These are phyloP conservation scores for Phaeosphaeriaceae sp. DNA, from an alignment of 2,329 filamentous ascomycete genomes.

Conservation along the genomic window DNA sequence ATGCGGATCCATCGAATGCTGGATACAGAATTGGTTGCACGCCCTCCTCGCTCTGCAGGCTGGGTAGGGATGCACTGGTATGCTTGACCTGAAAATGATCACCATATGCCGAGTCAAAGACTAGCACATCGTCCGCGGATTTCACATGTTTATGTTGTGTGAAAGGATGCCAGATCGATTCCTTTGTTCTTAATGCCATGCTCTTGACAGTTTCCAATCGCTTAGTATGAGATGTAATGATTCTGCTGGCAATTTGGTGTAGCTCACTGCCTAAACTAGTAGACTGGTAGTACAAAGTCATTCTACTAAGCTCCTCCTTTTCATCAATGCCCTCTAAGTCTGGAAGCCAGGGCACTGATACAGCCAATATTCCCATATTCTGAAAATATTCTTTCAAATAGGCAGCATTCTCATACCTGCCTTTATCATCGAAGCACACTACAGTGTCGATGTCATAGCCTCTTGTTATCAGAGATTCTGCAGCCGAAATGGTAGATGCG, in stretches of 20 bases:
- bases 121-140: slow-evolving; percentile 66
- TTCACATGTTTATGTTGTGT: slow-evolving; percentile 75
- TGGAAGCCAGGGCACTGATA: slow-evolving; percentile 66
- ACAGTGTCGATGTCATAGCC: slow-evolving; percentile 78
- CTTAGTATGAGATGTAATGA: slow-evolving; percentile 61
- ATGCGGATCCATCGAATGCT: slow-evolving; percentile 83
- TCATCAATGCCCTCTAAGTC: slow-evolving; percentile 33
- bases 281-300: slow-evolving; percentile 68
- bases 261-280: slow-evolving; percentile 49
- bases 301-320: slow-evolving; percentile 60
- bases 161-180: slow-evolving; percentile 81
- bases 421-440: slow-evolving; percentile 69
- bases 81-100: slow-evolving; percentile 74
- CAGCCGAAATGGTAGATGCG: slow-evolving; percentile 78
- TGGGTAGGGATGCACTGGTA: slow-evolving; percentile 34
- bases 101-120: slow-evolving; percentile 80
- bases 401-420: slow-evolving; percentile 69
- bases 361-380: slow-evolving; percentile 62
- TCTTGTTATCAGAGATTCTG: slow-evolving; percentile 76
- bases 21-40: slow-evolving; percentile 59
- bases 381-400: slow-evolving; percentile 74
- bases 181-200: slow-evolving; percentile 64
- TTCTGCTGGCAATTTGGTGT: slow-evolving; percentile 55
- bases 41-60: slow-evolving; percentile 9
- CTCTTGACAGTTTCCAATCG: slow-evolving; percentile 66